Evolutionary conservation across 2,329 filamentous ascomycete genomes (phyloP), one percentile per base, ranked within the genome.

Genomic region (Orbilia oligospora): DNA sequence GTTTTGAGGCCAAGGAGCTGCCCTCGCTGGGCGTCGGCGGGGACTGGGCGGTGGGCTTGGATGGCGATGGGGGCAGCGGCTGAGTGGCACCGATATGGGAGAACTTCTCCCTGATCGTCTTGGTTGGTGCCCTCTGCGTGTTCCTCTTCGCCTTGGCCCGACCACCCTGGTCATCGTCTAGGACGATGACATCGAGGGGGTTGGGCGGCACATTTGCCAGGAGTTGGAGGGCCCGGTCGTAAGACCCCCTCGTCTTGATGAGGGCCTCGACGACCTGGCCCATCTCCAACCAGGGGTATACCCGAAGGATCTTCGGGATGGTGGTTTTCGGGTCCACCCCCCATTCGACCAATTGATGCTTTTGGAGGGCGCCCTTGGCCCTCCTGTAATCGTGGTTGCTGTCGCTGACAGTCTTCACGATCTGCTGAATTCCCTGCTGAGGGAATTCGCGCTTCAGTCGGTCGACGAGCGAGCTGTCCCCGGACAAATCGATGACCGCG

Each of bases 1-100:
- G 84, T 66, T 84, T 83, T 20, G 83, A 82, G 10, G 84, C 82
- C 55, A 84, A 83, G 6, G 80, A 58, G 22, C 83, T 82, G 5
- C 83, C 82, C 10, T 82, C 65, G 18, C 80, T 66, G 14, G 80
- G 27, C 30, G 53, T 30, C 56, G 36, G 20, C 5, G 56, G 33
- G 16, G 71, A 76, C 20, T 64, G 71, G 12, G 56, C 36, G 38
- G 38, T 12, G 10, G 10, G 18, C 33, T 44, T 61, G 16, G 71
- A 69, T 44, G 82, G 80, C 22, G 46, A 41, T n/a, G 61, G 49
- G 51, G 75, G 24, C 22, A 58, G 69, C 18, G 30, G 46, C 20
- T 68, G 73, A 5, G 68, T 64, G 46, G 80, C 80, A 49, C 80
- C 82, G 63, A 51, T 38, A 12, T 77, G 36, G 10, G 73, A 71